Conservation (phyloP, 1,139 yeast species). For the Waltiozyma sp. region DNA sequence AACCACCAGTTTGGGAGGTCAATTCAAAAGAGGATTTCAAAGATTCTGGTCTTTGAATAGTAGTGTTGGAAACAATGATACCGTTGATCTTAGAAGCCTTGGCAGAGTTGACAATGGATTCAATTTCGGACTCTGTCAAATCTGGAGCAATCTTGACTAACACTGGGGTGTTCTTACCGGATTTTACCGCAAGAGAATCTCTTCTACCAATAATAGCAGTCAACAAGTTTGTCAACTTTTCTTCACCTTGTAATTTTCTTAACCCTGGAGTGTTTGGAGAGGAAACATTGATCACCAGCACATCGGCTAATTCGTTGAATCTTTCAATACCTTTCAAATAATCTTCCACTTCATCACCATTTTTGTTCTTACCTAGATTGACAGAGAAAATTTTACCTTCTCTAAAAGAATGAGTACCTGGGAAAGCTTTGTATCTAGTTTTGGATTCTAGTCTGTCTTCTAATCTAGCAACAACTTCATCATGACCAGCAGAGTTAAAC, state of each 20-base stretch:
- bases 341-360: conserved; percentile 82
- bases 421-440: conserved; percentile 10
- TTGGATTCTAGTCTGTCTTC: conserved; percentile 45
- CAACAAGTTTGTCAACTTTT: conserved; percentile 56
- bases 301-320: conserved; percentile 80
- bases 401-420: conserved; percentile 43
- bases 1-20: conserved; percentile 65
- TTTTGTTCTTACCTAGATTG: conserved; percentile 85
- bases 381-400: conserved; percentile 63
- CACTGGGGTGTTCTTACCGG: conserved; percentile 49
- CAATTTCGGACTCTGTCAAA: conserved; percentile 68
- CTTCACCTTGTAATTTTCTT: conserved; percentile 73
- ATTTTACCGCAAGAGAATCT: conserved; percentile 32
- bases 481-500: conserved; percentile 86
- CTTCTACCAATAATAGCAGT: conserved; percentile 55
- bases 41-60: conserved; percentile 62
- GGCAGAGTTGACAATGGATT: conserved; percentile 75
- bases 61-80: conserved; percentile 84
- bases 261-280: conserved; percentile 96
- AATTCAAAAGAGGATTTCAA: conserved; percentile 38
- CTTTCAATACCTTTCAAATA: conserved; percentile 75
- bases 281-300: conserved; percentile 82
- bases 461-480: conserved; percentile 54
- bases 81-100: conserved; percentile 77
- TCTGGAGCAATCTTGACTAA: conserved; percentile 93